A percentile compares a stretch with the other conserved stretches of the same genome.
phyloP scores from a whole-genome alignment of 1,139 yeast species.

The Suhomyces yuchorum region DNA sequence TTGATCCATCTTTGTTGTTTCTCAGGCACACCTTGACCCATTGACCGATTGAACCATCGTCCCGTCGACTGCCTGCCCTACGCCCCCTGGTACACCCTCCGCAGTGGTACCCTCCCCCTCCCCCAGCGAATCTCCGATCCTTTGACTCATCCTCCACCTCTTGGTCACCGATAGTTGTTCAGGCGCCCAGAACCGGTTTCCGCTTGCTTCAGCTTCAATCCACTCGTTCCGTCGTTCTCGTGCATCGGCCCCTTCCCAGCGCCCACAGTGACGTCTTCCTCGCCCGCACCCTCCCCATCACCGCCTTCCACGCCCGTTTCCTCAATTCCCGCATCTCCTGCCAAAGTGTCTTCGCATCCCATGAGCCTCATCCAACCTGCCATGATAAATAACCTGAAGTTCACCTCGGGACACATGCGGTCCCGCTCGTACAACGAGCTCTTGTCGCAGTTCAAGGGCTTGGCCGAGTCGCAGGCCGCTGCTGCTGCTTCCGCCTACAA shows the following conservation, averaged over 20 bases:
- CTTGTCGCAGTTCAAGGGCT: slow-evolving; percentile 30
- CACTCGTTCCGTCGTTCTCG: background rate
- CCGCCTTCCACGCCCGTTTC: background rate
- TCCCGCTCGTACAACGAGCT: slow-evolving; percentile 39
- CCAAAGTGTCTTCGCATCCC: background rate
- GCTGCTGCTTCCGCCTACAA: slow-evolving; percentile 15
- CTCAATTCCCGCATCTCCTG: background rate
- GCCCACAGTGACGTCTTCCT: background rate
- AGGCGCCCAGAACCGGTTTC: too few species aligned
- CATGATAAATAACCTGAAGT: slow-evolving; percentile 37
- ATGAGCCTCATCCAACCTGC: slow-evolving; percentile 22
- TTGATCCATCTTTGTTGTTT: background rate
- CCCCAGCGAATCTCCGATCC: background rate
- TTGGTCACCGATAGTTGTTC: too few species aligned
- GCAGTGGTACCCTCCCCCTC: background rate
- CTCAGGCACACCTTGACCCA: background rate
- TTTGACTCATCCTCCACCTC: background rate
- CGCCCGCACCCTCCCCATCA: background rate
- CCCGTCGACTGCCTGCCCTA: background rate
- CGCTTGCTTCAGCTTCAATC: background rate
- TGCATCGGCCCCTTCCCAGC: background rate
- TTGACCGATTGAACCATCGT: background rate
- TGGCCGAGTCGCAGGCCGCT: slow-evolving; percentile 11
- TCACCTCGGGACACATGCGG: slow-evolving; percentile 35
- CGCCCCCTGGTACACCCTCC: background rate